Conservation (phyloP, 2,329 filamentous ascomycete species). For the Exophiala sp. region DNA sequence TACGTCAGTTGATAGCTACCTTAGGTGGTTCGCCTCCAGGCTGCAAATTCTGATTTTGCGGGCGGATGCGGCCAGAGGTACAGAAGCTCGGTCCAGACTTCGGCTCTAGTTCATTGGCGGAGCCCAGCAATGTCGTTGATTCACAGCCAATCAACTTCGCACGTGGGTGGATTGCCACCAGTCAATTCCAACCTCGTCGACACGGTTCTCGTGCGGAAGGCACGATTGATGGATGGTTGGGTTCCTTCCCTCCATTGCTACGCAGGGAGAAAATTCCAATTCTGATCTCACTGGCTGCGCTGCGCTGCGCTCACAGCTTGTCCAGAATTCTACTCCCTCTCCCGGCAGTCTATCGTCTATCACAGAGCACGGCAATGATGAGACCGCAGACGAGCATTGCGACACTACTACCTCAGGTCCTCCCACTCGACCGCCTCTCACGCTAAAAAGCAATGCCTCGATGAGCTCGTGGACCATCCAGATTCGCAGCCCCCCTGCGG, state of each 20-base stretch:
- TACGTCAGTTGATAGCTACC: not conserved
- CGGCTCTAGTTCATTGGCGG: not conserved
- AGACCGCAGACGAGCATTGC: too few relatives aligned
- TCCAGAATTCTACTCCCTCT: too few relatives aligned
- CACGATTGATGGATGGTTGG: too few relatives aligned
- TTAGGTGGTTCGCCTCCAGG: not conserved
- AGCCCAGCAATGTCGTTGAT: conserved; percentile 10
- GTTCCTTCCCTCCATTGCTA: too few relatives aligned
- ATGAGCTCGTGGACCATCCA: not conserved
- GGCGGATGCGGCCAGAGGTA: not conserved
- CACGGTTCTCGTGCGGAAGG: not conserved
- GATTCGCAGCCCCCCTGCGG: not conserved
- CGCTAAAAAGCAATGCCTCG: not conserved
- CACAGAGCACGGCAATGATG: too few relatives aligned
- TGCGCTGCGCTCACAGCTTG: too few relatives aligned
- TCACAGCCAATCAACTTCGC: conserved; percentile 14
- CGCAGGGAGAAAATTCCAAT: too few relatives aligned
- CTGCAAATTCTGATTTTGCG: not conserved
- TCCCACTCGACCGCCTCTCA: too few relatives aligned
- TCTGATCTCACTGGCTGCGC: too few relatives aligned
- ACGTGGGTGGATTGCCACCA: conserved; percentile 10
- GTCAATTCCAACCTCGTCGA: not conserved
- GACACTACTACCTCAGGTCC: too few relatives aligned
- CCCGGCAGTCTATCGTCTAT: too few relatives aligned
- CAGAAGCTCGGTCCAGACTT: not conserved